Base-by-base conservation (phyloP, 257 asterid genomes). In the Thymus mandschuricus region DNA sequence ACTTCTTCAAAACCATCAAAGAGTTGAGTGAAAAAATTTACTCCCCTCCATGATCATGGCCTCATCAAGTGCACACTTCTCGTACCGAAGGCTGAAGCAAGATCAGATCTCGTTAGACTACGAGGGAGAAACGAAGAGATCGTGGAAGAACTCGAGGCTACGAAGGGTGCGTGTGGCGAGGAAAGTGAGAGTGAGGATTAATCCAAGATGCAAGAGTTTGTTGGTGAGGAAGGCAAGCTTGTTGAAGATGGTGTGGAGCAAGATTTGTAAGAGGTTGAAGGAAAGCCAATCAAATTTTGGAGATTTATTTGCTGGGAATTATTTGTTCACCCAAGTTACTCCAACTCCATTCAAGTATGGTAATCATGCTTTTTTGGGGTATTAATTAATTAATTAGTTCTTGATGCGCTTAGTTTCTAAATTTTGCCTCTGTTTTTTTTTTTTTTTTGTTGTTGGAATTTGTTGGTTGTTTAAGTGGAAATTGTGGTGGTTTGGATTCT, bases 241-340 rank as follows among this genome's bases (percentile, higher is more conserved):
- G 65, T 67, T 87, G 7, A 80, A 66, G 71, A 34, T 71, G 8
- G 89, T 77, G 2, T 86, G 87, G 79, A 44, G 35, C 3, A 87
- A 82, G 63, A 78, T 86, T 6, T 69, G 68, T 55, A 77, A 73
- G 75, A 86, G 96, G 60, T 60, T 88, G 80, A 87, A 84, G 83
- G 92, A 90, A 56, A 78, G 88, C 60, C 82, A 69, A 46, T 33
- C 85, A 10, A 88, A 84, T 74, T 90, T 90, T 57, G 87, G 89
- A 6, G 86, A 90, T 75, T 80, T 90, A 3, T 90, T 88, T 73
- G 84, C 95, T 40, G 95, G 96, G 44, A 90, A 86, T 75, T 90
- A 87, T 79, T 48, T 90, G 65, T 84, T 90, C 81, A 46, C 81
- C 84, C 95, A 90, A 75, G 86, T 87, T 41, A 66, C 79, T 78